Conservation (phyloP, 106 monocot genomes). For the Triglochin maritima region DNA sequence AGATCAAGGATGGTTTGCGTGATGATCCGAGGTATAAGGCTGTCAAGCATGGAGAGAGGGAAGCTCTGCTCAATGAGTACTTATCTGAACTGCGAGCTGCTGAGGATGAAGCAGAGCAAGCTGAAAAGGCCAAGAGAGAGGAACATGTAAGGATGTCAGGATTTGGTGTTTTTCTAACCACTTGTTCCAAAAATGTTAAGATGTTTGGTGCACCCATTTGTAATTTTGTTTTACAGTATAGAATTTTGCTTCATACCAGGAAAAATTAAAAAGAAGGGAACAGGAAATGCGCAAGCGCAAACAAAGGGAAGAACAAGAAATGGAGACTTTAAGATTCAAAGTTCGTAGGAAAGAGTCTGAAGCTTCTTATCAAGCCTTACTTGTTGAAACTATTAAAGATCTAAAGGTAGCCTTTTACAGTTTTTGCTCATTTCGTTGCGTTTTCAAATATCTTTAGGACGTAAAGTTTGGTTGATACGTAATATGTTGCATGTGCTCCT, state of each 20-base stretch:
- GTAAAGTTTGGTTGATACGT: not conserved
- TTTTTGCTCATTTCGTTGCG: not conserved
- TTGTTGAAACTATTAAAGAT: conserved; percentile 93
- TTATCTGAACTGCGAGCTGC: conserved; percentile 61
- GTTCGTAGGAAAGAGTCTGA: conserved; percentile 77
- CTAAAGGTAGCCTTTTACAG: conserved; percentile 37
- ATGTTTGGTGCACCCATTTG: not conserved
- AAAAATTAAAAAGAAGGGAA: conserved; percentile 87
- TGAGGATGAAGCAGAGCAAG: conserved; percentile 52
- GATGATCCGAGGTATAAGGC: conserved; percentile 76
- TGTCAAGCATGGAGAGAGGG: conserved; percentile 77
- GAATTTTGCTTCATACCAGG: conserved; percentile 26
- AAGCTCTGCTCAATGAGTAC: conserved; percentile 73
- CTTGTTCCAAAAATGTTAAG: not conserved
- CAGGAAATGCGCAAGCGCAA: conserved; percentile 86
- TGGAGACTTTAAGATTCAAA: conserved; percentile 82
- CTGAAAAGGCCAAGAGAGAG: conserved; percentile 65
- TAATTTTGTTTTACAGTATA: not conserved
- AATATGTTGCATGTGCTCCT: not conserved
- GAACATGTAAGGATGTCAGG: conserved; percentile 42
- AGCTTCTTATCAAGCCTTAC: conserved; percentile 73
- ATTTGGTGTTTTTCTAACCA: no score
- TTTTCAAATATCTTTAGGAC: not conserved
- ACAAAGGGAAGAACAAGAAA: conserved; percentile 96
- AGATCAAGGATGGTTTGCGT: conserved; percentile 87